Conservation (phyloP, 352 stramenopile species). For the Phytophthora meadii region DNA sequence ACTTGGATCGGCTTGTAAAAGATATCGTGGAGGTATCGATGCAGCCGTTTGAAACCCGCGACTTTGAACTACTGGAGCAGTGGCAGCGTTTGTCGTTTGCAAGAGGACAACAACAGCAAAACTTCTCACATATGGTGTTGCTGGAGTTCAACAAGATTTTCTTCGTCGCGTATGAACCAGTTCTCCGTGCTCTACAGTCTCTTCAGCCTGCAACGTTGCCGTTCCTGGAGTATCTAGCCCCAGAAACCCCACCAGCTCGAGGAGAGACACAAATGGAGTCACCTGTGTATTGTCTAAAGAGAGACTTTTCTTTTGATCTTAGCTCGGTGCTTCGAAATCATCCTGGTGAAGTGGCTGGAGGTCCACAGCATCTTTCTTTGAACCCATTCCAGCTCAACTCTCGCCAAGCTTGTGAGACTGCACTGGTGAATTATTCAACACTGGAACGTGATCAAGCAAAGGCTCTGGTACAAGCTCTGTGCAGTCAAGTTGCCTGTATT, state of each 20-base stretch:
- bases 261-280: conserved; percentile 30
- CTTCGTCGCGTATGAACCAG: conserved; percentile 55
- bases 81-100: conserved; percentile 15
- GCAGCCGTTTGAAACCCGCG: conserved; percentile 41
- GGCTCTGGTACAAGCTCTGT: conserved; percentile 71
- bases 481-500: conserved; percentile 74
- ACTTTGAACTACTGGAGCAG: conserved; percentile 31
- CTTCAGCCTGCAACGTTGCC: conserved; percentile 30
- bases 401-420: conserved; percentile 23
- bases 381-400: conserved; percentile 26
- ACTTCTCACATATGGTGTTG: conserved; percentile 34
- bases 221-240: conserved; percentile 50
- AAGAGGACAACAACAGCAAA: conserved; percentile 10
- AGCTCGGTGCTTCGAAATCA: conserved; percentile 22
- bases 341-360: not conserved
- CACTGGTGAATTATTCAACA: conserved; percentile 38
- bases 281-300: conserved; percentile 41
- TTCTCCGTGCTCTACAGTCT: conserved; percentile 52
- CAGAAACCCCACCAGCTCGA: conserved; percentile 13
- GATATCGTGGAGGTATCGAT: conserved; percentile 41
- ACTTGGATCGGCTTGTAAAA: conserved; percentile 33
- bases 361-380: conserved; percentile 20
- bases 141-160: conserved; percentile 66
- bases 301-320: conserved; percentile 43
- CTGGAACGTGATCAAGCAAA: conserved; percentile 69